Conservation (phyloP, 176 grass and related monocot species). For the Ampelocalamus luodianensis region DNA sequence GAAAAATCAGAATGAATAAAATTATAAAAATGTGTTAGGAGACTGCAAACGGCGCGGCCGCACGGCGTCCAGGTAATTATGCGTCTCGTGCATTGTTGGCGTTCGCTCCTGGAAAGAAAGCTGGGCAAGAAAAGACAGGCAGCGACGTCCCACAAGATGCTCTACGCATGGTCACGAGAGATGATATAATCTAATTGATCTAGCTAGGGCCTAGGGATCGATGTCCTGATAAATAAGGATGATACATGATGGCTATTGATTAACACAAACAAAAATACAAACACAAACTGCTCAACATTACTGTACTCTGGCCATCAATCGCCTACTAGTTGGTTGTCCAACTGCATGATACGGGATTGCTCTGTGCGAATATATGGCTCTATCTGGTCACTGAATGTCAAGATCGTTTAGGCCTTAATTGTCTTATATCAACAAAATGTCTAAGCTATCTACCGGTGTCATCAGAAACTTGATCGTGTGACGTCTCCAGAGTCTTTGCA, state of each 20-base stretch:
- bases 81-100: background rate
- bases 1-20: no score
- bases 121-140: conserved; percentile 11
- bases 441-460: background rate
- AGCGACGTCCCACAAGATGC: conserved; percentile 38
- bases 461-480: background rate
- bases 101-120: background rate
- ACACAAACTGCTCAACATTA: background rate
- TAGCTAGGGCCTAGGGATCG: no score
- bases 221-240: background rate
- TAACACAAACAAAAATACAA: background rate
- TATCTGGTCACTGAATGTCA: background rate
- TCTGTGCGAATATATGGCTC: background rate
- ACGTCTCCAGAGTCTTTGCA: no score
- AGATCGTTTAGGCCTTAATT: background rate
- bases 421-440: background rate
- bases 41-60: background rate
- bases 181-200: background rate
- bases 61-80: background rate
- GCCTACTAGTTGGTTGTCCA: background rate
- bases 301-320: background rate
- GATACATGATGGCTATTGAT: background rate
- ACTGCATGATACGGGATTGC: background rate
- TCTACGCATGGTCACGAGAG: background rate
- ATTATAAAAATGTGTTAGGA: no score